These are phyloP conservation scores for Botrytis hyacinthi DNA, from an alignment of 2,329 filamentous ascomycete species.

Conservation along the genomic window DNA sequence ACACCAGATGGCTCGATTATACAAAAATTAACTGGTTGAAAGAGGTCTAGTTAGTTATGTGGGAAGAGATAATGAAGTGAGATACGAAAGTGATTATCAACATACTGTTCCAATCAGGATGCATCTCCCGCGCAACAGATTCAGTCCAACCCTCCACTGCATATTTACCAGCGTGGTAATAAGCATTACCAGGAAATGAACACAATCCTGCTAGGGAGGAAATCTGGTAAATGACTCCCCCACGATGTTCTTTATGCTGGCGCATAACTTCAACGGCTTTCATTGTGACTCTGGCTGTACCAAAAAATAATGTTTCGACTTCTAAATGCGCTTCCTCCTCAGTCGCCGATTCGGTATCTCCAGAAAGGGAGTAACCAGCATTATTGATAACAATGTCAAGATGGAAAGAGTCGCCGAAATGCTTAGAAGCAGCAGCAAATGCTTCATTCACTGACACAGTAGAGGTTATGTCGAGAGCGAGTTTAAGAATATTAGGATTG, in stretches of 20 bases:
- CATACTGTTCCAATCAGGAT: conserved; percentile 41
- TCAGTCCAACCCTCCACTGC: conserved; percentile 44
- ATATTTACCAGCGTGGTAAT: conserved; percentile 45
- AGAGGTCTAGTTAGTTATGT: not conserved
- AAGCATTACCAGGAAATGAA: conserved; percentile 41
- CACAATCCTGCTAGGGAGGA: conserved; percentile 43
- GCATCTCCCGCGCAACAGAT: conserved; percentile 40
- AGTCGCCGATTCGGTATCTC: conserved; percentile 49
- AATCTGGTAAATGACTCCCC: conserved; percentile 44
- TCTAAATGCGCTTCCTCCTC: conserved; percentile 39
- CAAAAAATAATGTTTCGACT: conserved; percentile 48
- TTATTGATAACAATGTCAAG: conserved; percentile 62
- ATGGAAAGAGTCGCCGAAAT: conserved; percentile 48
- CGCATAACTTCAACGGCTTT: conserved; percentile 43
- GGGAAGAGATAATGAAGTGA: not conserved
- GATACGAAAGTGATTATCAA: not conserved
- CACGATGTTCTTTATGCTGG: conserved; percentile 37
- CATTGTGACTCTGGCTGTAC: conserved; percentile 43
- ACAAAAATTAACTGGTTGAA: conserved; percentile 41
- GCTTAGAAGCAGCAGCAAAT: conserved; percentile 39
- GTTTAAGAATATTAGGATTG: conserved; percentile 44
- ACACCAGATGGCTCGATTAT: conserved; percentile 45
- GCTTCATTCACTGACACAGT: conserved; percentile 38
- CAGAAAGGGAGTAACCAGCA: conserved; percentile 54
- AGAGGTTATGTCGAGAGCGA: conserved; percentile 49